Evolutionary conservation across 2,329 filamentous ascomycete species (phyloP), one percentile per base, ranked within the genome.

Genomic region (Fusarium azukiicola): DNA sequence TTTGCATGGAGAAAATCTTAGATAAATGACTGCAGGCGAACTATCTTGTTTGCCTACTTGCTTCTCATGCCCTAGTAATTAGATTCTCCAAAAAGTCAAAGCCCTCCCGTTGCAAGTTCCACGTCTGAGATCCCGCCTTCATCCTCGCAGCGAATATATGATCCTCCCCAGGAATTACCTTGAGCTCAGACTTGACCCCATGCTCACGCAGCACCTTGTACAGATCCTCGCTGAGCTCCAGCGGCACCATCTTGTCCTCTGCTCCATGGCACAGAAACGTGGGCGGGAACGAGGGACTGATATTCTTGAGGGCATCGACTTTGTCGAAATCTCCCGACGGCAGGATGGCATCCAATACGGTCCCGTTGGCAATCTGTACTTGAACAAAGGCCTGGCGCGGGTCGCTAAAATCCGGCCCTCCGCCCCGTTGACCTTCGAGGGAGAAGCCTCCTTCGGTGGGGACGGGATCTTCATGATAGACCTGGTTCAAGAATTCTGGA

Each of bases 301-400:
- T 71, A 66, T 88, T 87, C 16, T 73, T 64, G 10, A 85, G 71
- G 4, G 88, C 86, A 67, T 89, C 88, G 5, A 87, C 83, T 44
- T 80, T 70, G 27, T 80, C 73, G 81, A 82, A 85, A 2, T 85
- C 79, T 42, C 52, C 67, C 0, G 73, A 76, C 16, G 77, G 83
- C 56, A 68, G 87, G 75, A 83, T 85, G 71, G 78, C 85, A 75
- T 84, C 76, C 23, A 89, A 72, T 1, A 90, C 87, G 3, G 75
- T 87, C 5, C 88, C 88, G 8, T 82, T 81, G 12, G 86, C 86
- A 38, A 90, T 88, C 72, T 88, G 87, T 10, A 86, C 87, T 38
- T 89, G 82, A 0, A 87, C 87, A 68, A 87, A 90, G 1, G 87
- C 87, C 40, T 86, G 84, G 23, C 88, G 83, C 0, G 87, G 84